Evolutionary conservation across 768 basidiomycete species (phyloP).

Genomic region (Chiua virens): DNA sequence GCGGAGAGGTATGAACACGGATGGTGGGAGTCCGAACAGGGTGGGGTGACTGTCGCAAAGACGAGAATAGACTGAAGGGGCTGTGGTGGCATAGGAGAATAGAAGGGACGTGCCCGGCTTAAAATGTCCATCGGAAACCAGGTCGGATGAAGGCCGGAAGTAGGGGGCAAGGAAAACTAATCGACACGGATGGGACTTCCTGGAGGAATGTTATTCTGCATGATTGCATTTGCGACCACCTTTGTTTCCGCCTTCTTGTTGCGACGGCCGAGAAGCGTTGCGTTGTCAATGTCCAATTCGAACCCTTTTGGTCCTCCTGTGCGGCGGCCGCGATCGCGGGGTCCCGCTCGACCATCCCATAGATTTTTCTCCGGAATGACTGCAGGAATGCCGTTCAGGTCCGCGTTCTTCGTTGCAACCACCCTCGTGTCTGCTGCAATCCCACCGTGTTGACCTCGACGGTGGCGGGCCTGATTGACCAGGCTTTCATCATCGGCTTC

Average conservation of each 20-base stretch:
- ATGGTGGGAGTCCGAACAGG: not conserved
- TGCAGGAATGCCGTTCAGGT: slow-evolving; percentile 1
- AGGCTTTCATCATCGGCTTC: slow-evolving; percentile 49
- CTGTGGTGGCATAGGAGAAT: not conserved
- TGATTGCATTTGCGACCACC: slow-evolving; percentile 38
- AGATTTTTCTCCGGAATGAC: slow-evolving; percentile 22
- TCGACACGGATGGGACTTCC: slow-evolving; percentile 36
- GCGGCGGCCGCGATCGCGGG: slow-evolving; percentile 54
- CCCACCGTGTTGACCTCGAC: slow-evolving; percentile 35
- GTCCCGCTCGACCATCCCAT: slow-evolving; percentile 71
- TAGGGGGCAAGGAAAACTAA: not conserved
- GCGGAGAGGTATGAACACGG: not conserved
- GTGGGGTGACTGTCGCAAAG: not conserved
- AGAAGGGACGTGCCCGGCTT: not conserved
- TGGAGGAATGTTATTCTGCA: slow-evolving; percentile 21
- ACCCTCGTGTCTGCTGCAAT: slow-evolving; percentile 8
- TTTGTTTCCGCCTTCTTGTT: slow-evolving; percentile 40
- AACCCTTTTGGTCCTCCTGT: slow-evolving; percentile 45
- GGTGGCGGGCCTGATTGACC: slow-evolving; percentile 48
- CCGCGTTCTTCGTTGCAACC: slow-evolving; percentile 9
- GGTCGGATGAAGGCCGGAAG: not conserved
- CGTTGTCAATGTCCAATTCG: slow-evolving; percentile 83
- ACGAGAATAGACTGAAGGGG: not conserved
- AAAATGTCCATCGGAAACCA: not conserved
- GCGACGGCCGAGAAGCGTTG: slow-evolving; percentile 81